A percentile compares a stretch with the other conserved stretches of the same genome.
phyloP scores from a whole-genome alignment of 805 yeast genomes.

The Ogataea pilisensis region DNA sequence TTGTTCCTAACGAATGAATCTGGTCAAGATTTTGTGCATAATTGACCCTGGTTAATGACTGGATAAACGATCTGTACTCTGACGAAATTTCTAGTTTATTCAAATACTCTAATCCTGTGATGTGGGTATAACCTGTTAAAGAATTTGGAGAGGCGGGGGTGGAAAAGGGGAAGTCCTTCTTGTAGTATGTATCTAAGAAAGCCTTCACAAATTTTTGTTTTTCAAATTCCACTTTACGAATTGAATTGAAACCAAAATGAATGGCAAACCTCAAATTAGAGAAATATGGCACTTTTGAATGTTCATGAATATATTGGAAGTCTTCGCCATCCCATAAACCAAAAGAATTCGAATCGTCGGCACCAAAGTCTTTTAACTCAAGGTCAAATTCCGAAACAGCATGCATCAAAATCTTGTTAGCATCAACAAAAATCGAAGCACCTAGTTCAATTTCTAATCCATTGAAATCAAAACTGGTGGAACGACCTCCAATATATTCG shows the following conservation, averaged over 20 bases:
- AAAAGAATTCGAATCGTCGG: constrained; percentile 13
- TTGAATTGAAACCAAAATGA: constrained; percentile 31
- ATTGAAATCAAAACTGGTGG: constrained; percentile 33
- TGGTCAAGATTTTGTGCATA: constrained; percentile 38
- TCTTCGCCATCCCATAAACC: constrained; percentile 38
- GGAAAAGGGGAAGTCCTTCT: constrained; percentile 34
- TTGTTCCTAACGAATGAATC: constrained; percentile 41
- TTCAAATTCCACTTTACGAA: constrained; percentile 15
- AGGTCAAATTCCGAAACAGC: constrained; percentile 37
- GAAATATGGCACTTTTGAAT: constrained; percentile 5
- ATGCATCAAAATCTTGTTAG: constrained; percentile 34
- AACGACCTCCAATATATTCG: constrained; percentile 42
- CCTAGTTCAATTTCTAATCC: constrained; percentile 37
- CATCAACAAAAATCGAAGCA: constrained; percentile 40
- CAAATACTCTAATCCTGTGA: constrained; percentile 27
- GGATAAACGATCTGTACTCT: constrained; percentile 29
- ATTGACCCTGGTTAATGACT: constrained; percentile 40
- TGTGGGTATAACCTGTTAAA: constrained; percentile 23
- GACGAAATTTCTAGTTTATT: constrained; percentile 21
- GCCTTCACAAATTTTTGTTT: constrained; percentile 17
- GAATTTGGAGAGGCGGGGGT: constrained; percentile 17
- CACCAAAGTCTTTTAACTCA: constrained; percentile 10
- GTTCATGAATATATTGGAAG: constrained; percentile 15
- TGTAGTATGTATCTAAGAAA: constrained; percentile 32
- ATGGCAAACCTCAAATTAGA: constrained; percentile 19